Percentiles rank a stretch among this genome's conserved stretches.
phyloP scores from a whole-genome alignment of 495 filamentous ascomycete genomes.

The Pseudoneurospora amorphoporcata region DNA sequence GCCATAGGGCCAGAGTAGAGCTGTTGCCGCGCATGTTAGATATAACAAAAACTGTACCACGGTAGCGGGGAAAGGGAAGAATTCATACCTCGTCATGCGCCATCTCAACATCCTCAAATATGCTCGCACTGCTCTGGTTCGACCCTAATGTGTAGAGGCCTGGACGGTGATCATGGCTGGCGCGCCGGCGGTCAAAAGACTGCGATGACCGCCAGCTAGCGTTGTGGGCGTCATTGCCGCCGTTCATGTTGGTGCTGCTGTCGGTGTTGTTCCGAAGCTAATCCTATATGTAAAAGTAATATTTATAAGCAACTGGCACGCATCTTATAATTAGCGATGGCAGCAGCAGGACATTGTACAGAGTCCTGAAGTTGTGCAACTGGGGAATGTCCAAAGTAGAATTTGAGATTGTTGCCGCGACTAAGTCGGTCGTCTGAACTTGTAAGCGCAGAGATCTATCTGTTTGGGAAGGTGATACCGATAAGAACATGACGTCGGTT shows the following conservation, averaged over 20 bases:
- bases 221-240: slow-evolving; percentile 7
- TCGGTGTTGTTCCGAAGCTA: slow-evolving; percentile 2
- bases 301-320: not conserved
- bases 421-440: not conserved
- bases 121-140: slow-evolving; percentile 70
- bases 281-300: not conserved
- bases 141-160: slow-evolving; percentile 51
- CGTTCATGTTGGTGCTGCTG: slow-evolving; percentile 20
- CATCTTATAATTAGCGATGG: slow-evolving; percentile 4
- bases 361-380: not conserved
- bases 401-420: not conserved
- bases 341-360: not conserved
- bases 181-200: not conserved
- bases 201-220: not conserved
- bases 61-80: not conserved
- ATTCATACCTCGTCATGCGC: slow-evolving; percentile 76
- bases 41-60: not conserved
- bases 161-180: slow-evolving; percentile 20
- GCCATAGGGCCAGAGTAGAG: slow-evolving; percentile 89
- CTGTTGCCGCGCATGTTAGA: slow-evolving; percentile 36
- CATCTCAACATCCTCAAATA: slow-evolving; percentile 97
- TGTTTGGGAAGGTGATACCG: slow-evolving; percentile 3
- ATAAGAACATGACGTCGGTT: slow-evolving; percentile 17
- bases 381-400: not conserved
- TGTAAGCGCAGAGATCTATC: not conserved